These are phyloP conservation scores for Plantago ovata DNA, from an alignment of 257 asterid genomes.

Conservation along the genomic window DNA sequence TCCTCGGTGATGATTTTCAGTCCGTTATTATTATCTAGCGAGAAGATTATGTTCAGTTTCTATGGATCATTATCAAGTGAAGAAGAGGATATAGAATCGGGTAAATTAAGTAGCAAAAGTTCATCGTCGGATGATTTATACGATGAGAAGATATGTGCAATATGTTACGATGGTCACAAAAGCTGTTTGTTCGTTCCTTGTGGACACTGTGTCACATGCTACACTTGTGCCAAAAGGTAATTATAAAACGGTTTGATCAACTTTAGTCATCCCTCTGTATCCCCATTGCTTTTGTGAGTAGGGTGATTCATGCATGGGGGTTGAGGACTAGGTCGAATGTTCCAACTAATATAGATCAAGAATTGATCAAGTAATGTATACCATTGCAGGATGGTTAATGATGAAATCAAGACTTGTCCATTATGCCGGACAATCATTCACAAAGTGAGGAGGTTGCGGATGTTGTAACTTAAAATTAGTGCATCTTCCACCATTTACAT, in stretches of 20 bases:
- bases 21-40: neutral
- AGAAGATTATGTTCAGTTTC: neutral
- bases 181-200: slow-evolving; percentile 71
- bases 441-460: slow-evolving; percentile 7
- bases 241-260: too few relatives aligned
- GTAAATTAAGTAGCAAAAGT: neutral
- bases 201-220: slow-evolving; percentile 63
- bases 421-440: slow-evolving; percentile 12
- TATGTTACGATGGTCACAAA: slow-evolving; percentile 55
- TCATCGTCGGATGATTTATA: slow-evolving; percentile 30
- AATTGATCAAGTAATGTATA: neutral
- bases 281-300: too few relatives aligned
- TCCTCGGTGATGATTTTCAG: neutral
- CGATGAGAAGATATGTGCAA: slow-evolving; percentile 63
- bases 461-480: neutral
- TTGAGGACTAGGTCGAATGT: neutral
- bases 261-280: too few relatives aligned
- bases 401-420: slow-evolving; percentile 10
- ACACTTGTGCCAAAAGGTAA: slow-evolving; percentile 58
- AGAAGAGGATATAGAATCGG: slow-evolving; percentile 5
- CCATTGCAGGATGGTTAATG: slow-evolving; percentile 10
- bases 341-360: neutral
- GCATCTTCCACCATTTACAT: too few relatives aligned
- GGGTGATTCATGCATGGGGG: too few relatives aligned
- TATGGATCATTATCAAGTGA: slow-evolving; percentile 11